These are phyloP conservation scores for Cyberlindnera americana DNA, from an alignment of 805 yeast genomes.

Conservation along the genomic window DNA sequence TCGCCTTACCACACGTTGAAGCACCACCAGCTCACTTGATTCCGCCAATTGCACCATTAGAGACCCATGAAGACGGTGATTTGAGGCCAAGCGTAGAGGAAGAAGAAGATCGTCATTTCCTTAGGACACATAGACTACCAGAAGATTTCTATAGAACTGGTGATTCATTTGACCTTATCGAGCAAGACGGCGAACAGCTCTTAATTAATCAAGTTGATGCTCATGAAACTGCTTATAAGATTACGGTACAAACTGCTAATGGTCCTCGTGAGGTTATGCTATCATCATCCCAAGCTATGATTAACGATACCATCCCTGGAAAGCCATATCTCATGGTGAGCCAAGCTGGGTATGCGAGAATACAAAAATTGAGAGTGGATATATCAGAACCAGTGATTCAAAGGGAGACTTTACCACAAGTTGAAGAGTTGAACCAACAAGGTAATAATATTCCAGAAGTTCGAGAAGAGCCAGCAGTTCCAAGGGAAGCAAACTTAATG, in stretches of 20 bases:
- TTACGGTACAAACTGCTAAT: conserved; percentile 15
- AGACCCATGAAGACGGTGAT: neutral
- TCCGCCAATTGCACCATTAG: conserved; percentile 2
- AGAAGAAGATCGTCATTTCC: conserved; percentile 2
- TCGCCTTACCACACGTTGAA: neutral
- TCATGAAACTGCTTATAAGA: conserved; percentile 9
- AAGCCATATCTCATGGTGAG: conserved; percentile 28
- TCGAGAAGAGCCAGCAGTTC: no score
- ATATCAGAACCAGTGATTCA: conserved; percentile 20
- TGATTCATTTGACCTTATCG: conserved; percentile 9
- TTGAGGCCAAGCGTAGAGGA: neutral
- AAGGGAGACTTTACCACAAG: neutral
- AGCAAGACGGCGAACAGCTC: conserved; percentile 20
- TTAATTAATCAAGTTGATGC: conserved; percentile 21
- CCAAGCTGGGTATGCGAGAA: conserved; percentile 26
- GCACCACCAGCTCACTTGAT: conserved; percentile 2
- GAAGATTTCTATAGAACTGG: conserved; percentile 22
- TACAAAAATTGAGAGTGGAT: conserved; percentile 17
- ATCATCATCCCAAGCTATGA: conserved; percentile 25
- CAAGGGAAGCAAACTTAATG: no score
- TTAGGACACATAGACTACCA: conserved; percentile 6
- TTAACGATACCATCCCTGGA: conserved; percentile 24
- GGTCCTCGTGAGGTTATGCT: conserved; percentile 19
- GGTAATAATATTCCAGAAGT: no score
- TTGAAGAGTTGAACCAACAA: neutral